phyloP scores from a whole-genome alignment of 225 moss, liverwort and hornwort species.

The Polytrichum formosum region DNA sequence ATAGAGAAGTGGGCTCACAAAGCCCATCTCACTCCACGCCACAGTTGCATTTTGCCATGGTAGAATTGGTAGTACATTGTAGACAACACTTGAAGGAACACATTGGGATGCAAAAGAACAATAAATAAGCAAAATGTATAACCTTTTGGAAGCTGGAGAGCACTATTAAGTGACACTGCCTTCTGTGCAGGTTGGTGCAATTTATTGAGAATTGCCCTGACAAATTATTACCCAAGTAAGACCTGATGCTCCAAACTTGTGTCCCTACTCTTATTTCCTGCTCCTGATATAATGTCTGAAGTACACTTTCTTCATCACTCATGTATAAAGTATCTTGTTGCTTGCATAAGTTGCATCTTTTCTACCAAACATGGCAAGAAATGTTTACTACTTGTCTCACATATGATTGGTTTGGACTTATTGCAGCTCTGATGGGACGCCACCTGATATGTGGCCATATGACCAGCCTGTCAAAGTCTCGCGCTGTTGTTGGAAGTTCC shows the following conservation, averaged over 20 bases:
- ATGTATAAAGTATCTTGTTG: neutral
- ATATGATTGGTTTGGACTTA: slow-evolving; percentile 10
- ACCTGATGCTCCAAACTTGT: neutral
- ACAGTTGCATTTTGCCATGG: neutral
- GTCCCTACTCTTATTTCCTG: neutral
- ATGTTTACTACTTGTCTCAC: slow-evolving; percentile 6
- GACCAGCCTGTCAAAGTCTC: slow-evolving; percentile 49
- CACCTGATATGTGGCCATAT: slow-evolving; percentile 38
- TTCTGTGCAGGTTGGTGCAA: slow-evolving; percentile 39
- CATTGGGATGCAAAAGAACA: neutral
- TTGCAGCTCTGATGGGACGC: slow-evolving; percentile 50
- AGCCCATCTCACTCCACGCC: slow-evolving; percentile 9
- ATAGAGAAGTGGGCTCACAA: too few relatives aligned
- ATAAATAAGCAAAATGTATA: neutral
- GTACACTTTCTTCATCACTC: slow-evolving; percentile 2
- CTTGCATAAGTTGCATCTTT: slow-evolving; percentile 1
- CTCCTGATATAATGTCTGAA: neutral
- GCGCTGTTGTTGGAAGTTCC: slow-evolving; percentile 56
- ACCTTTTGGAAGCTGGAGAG: slow-evolving; percentile 6
- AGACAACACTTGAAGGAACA: neutral
- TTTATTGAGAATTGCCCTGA: slow-evolving; percentile 42
- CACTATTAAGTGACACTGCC: neutral
- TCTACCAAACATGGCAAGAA: neutral
- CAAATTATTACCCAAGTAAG: slow-evolving; percentile 59
- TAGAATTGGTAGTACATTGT: neutral